These are phyloP conservation scores for Alopecurus myosuroides DNA, from an alignment of 176 grass and related monocot genomes.

Conservation along the genomic window DNA sequence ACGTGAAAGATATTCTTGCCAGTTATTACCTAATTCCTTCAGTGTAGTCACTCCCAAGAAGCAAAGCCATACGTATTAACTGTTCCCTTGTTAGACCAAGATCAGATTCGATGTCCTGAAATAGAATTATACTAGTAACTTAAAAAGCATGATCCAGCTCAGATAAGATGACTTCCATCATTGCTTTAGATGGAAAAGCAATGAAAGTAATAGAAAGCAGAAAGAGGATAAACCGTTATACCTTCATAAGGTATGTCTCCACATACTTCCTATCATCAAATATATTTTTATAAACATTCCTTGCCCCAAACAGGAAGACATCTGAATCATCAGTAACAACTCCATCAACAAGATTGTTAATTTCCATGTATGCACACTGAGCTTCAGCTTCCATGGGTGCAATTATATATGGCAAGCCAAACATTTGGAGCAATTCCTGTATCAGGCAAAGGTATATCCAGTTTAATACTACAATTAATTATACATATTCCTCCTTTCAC, in stretches of 20 bases:
- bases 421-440: conserved; percentile 98
- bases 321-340: conserved; percentile 99
- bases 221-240: conserved; percentile 52
- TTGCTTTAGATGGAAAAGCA: background rate
- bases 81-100: conserved; percentile 85
- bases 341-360: conserved; percentile 86
- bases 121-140: conserved; percentile 22
- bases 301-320: conserved; percentile 95
- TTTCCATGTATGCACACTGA: conserved; percentile 99
- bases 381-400: conserved; percentile 94
- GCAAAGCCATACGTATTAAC: conserved; percentile 89
- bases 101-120: conserved; percentile 94
- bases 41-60: conserved; percentile 97
- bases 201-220: conserved; percentile 11
- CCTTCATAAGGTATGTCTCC: conserved; percentile 99
- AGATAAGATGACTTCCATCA: background rate
- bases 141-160: conserved; percentile 11
- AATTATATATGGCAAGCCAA: conserved; percentile 98
- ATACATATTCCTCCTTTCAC: conserved; percentile 10
- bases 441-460: conserved; percentile 28
- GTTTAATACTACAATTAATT: conserved; percentile 1
- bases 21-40: conserved; percentile 84
- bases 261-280: conserved; percentile 99
- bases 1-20: conserved; percentile 5
- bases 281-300: conserved; percentile 95